Evolutionary conservation across 2,329 filamentous ascomycete genomes (phyloP), one percentile per base, ranked within the genome.

Genomic region (Penicillium sp.): DNA sequence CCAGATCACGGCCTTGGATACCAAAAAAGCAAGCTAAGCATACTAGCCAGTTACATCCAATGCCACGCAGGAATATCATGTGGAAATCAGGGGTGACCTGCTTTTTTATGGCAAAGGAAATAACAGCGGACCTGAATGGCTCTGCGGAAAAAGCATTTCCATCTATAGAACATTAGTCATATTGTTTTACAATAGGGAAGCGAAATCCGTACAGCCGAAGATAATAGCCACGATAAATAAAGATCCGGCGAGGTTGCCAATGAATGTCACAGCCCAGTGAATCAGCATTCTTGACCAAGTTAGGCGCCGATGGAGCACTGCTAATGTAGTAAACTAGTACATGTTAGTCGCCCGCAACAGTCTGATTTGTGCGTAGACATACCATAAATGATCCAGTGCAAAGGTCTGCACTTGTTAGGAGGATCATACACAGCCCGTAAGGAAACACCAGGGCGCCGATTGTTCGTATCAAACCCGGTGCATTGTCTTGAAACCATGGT

Each of bases 41-140:
- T 3, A 81, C 77, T 0, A 82, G 71, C 77, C 77, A 81, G 63
- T 80, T 80, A 56, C 73, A 76, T 4, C 77, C 75, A 39, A 81
- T 78, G 1, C 65, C 78, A 37, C 75, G 70, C 0, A 80, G 62
- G 57, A 81, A 78, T 44, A 81, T 76, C 49, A 75, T 70, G 43
- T 77, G 73, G 66, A 76, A 77, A 3, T 68, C 56, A 0, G 77
- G 77, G 0, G 63, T 68, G 9, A 78, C 62, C 53, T 72, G 74
- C 54, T 80, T 81, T 17, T 69, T 67, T 9, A 68, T 74, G 0
- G 74, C 72, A 44, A 75, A 76, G 1, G 65, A 61, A 21, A 76
- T 67, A 2, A 72, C 73, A 44, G 75, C 65, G 0, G 67, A 64
- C 43, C 64, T 68, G 58, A 74, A 79, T 0, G 72, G 69, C 3